Evolutionary conservation across 2,329 filamentous ascomycete species (phyloP).

Genomic region (Acrocalymma vagum): DNA sequence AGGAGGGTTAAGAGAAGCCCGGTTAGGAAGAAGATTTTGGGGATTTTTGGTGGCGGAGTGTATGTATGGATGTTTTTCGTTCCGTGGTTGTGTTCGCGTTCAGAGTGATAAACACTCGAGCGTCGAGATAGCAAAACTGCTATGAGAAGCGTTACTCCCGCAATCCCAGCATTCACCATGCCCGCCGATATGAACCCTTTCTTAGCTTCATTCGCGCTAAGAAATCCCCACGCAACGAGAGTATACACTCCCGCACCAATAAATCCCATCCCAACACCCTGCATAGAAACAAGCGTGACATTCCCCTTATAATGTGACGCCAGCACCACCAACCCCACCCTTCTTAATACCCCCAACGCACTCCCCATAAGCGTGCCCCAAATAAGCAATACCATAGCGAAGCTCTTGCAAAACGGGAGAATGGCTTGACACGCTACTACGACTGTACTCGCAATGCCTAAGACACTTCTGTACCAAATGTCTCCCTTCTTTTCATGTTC

Average conservation of each 20-base stretch:
- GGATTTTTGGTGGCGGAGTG: no score
- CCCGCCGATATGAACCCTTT: constrained; percentile 1
- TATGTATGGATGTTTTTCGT: background rate
- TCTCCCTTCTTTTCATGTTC: no score
- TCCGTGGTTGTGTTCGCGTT: background rate
- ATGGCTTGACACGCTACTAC: no score
- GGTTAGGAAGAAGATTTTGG: background rate
- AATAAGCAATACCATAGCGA: no score
- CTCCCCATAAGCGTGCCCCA: no score
- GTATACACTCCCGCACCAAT: constrained; percentile 25
- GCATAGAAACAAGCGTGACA: constrained; percentile 43
- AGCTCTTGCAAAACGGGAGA: no score
- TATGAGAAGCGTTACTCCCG: constrained; percentile 7
- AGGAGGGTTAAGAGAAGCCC: constrained; percentile 16
- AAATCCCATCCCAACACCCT: constrained; percentile 29
- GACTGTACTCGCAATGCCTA: no score
- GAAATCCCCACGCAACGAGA: constrained; percentile 1
- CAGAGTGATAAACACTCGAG: constrained; percentile 14
- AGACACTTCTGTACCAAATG: no score
- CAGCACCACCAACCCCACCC: constrained; percentile 20
- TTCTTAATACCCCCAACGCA: no score
- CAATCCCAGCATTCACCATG: constrained; percentile 7
- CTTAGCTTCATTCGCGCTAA: background rate
- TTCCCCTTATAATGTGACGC: constrained; percentile 31
- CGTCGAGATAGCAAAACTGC: constrained; percentile 12